Evolutionary conservation across 2,329 filamentous ascomycete genomes (phyloP).

Genomic region (Ophiostoma ulmi): DNA sequence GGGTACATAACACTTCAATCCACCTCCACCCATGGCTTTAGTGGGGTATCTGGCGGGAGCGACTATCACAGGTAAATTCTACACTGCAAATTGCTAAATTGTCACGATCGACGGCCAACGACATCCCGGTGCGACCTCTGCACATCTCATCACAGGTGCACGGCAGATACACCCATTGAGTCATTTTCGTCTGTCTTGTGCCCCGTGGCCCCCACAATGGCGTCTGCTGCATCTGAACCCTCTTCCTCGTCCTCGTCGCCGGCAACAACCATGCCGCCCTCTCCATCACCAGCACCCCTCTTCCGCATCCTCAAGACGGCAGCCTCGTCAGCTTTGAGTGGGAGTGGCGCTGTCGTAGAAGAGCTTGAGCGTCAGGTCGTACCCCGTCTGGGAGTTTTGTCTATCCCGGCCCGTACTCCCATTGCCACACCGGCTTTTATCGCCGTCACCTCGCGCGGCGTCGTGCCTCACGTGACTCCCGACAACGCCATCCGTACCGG

Average conservation of each 20-base stretch:
- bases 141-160: not conserved
- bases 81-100: not conserved
- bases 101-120: conserved; percentile 7
- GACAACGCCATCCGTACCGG: conserved; percentile 69
- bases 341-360: not conserved
- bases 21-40: not conserved
- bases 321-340: not conserved
- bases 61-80: conserved; percentile 7
- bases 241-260: not conserved
- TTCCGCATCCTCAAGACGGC: conserved; percentile 26
- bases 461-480: conserved; percentile 80
- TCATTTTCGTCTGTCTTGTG: not conserved
- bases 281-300: conserved; percentile 17
- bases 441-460: conserved; percentile 73
- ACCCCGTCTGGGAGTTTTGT: conserved; percentile 60
- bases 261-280: conserved; percentile 12
- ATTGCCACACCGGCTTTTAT: conserved; percentile 81
- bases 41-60: not conserved
- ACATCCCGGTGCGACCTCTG: not conserved
- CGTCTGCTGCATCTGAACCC: conserved; percentile 15
- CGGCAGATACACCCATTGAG: not conserved
- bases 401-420: conserved; percentile 55
- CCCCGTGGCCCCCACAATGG: conserved; percentile 9
- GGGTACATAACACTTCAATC: not conserved
- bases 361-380: not conserved